phyloP scores from a whole-genome alignment of 768 basidiomycete genomes.

The Rhodotorula paludigena region DNA sequence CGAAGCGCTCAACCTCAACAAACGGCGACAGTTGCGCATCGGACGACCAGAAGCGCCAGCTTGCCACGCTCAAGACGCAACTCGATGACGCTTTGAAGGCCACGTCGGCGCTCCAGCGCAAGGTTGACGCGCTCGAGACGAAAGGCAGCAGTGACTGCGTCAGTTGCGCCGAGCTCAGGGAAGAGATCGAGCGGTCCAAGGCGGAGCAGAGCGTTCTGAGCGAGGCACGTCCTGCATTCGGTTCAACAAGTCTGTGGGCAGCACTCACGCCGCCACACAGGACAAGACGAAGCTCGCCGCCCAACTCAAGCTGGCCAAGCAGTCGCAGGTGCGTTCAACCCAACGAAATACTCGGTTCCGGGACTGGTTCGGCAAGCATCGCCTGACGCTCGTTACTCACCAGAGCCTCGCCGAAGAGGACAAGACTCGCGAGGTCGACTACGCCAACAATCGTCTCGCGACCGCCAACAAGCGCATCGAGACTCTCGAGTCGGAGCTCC shows the following conservation, averaged over 20 bases:
- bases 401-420: not conserved
- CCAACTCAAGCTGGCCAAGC: not conserved
- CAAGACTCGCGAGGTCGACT: not conserved
- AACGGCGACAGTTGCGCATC: too few species aligned
- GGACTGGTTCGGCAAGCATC: too few species aligned
- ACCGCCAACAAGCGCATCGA: not conserved
- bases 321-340: not conserved
- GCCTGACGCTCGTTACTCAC: not conserved
- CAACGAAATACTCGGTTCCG: too few species aligned
- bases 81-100: too few species aligned
- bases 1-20: too few species aligned
- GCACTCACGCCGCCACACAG: not conserved
- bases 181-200: too few species aligned
- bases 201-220: not conserved
- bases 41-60: not conserved
- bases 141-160: too few species aligned
- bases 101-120: too few species aligned
- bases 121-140: not conserved
- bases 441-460: not conserved
- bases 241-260: too few species aligned
- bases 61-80: not conserved
- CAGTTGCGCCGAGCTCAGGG: too few species aligned
- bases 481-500: not conserved
- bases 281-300: not conserved
- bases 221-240: not conserved